Percentiles rank a stretch among this genome's conserved stretches.
Evolutionary conservation across 1,284 basidiomycete species (phyloP).

Genomic region (Marasmius oreades): DNA sequence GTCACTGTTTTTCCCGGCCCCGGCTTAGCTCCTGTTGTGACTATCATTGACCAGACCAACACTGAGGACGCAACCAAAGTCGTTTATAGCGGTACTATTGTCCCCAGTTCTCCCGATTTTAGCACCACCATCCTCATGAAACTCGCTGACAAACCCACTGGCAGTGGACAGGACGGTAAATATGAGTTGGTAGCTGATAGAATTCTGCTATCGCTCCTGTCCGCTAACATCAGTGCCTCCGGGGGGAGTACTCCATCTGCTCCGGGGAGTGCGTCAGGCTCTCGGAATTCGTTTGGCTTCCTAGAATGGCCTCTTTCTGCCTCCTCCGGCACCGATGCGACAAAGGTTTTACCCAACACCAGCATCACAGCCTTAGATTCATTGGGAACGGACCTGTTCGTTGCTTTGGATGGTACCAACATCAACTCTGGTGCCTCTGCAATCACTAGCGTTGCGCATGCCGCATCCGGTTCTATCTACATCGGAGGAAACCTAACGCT

Average conservation of each 20-base stretch:
- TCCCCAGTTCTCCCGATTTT: conserved; percentile 71
- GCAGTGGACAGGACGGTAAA: conserved; percentile 58
- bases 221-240: conserved; percentile 42
- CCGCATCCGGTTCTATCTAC: conserved; percentile 64
- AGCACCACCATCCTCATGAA: conserved; percentile 72
- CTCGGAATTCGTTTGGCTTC: conserved; percentile 63
- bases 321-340: conserved; percentile 47
- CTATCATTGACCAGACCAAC: conserved; percentile 74
- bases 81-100: conserved; percentile 82
- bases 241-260: conserved; percentile 27
- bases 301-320: conserved; percentile 70
- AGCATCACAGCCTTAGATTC: conserved; percentile 71
- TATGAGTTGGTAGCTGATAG: conserved; percentile 82
- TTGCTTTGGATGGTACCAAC: conserved; percentile 45
- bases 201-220: conserved; percentile 70
- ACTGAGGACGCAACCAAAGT: conserved; percentile 55
- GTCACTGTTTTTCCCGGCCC: conserved; percentile 80
- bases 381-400: conserved; percentile 58
- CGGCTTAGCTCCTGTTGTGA: conserved; percentile 60
- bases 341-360: conserved; percentile 58
- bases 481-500: conserved; percentile 79
- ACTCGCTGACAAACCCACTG: conserved; percentile 57
- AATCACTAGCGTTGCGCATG: conserved; percentile 58
- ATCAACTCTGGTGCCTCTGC: conserved; percentile 31
- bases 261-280: conserved; percentile 21